Evolutionary conservation across 129 eudicot species (phyloP), one percentile per base, ranked within the genome.

Genomic region (Artemisia argyi): DNA sequence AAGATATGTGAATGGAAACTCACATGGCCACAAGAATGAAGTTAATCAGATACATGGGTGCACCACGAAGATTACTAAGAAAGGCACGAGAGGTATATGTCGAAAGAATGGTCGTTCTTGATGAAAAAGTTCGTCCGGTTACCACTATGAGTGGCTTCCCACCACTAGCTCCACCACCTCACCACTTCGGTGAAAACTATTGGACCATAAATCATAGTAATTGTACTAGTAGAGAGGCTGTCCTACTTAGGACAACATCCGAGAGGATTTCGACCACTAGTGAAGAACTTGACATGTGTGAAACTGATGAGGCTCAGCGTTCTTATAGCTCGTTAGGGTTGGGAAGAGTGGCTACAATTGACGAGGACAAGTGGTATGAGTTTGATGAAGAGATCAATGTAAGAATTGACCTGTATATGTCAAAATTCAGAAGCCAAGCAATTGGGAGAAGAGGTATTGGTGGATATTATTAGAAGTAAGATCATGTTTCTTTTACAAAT

Each of bases 271-370:
- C 46, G 7, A 59, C 51, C 7, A 60, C 20, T 15, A 53, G 80
- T 61, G 32, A 66, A 50, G 88, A 83, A 13, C 61, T 62, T 20
- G 84, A 77, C 4, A 46, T 47, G 13, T 44, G 17, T 11, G 69
- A 48, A 8, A 11, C 58, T 51, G 66, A 68, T 22, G 84, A 55
- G 39, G 65, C 63, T 2, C 73, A 47, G 14, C 76, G 80, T 65
- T 70, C 84, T 69, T 72, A 78, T 65, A 86, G 91, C 65, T 67
- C 75, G 14, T 70, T 86, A 2, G 85, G 88, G n/a, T 65, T 86
- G 75, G 90, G 90, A 66, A 67, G 83, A 51, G 76, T 86, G 35
- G 87, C 83, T 44, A 83, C 88, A 1, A 86, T 83, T 15, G 84
- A 83, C 16, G 91, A 86, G 66, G 86, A 86, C 16, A 80, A 50